phyloP scores from a whole-genome alignment of 2,329 filamentous ascomycete genomes.

The Hypoxylon sp. region DNA sequence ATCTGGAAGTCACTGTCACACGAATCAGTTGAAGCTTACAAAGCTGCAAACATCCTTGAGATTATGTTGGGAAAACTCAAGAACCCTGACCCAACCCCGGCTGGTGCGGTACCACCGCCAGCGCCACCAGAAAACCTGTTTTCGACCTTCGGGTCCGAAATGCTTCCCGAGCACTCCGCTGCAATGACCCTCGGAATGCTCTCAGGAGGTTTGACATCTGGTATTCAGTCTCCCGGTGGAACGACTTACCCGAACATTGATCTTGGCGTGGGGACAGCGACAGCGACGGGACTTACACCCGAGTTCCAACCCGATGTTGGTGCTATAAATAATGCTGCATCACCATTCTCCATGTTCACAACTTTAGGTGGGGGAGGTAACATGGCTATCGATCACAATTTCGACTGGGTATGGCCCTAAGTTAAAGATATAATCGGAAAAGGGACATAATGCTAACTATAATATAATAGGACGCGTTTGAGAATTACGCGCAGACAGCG shows the following conservation, averaged over 20 bases:
- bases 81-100: conserved; percentile 57
- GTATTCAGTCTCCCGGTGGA: conserved; percentile 59
- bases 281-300: conserved; percentile 53
- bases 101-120: conserved; percentile 30
- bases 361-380: conserved; percentile 57
- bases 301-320: conserved; percentile 57
- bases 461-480: conserved; percentile 65
- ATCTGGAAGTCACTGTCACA: conserved; percentile 88
- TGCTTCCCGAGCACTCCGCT: conserved; percentile 60
- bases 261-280: conserved; percentile 52
- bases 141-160: conserved; percentile 48
- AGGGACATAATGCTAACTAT: conserved; percentile 48
- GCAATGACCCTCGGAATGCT: conserved; percentile 62
- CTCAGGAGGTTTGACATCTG: conserved; percentile 57
- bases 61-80: conserved; percentile 88
- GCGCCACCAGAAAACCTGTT: conserved; percentile 50
- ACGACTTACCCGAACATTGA: conserved; percentile 62
- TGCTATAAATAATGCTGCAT: conserved; percentile 56
- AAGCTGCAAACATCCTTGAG: conserved; percentile 83
- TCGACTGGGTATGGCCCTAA: conserved; percentile 69
- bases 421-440: background rate
- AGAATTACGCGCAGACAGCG: conserved; percentile 70
- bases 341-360: conserved; percentile 69
- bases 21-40: conserved; percentile 89
- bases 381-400: conserved; percentile 66